phyloP scores from a whole-genome alignment of 768 basidiomycete genomes.

The Pleurotus platypus region DNA sequence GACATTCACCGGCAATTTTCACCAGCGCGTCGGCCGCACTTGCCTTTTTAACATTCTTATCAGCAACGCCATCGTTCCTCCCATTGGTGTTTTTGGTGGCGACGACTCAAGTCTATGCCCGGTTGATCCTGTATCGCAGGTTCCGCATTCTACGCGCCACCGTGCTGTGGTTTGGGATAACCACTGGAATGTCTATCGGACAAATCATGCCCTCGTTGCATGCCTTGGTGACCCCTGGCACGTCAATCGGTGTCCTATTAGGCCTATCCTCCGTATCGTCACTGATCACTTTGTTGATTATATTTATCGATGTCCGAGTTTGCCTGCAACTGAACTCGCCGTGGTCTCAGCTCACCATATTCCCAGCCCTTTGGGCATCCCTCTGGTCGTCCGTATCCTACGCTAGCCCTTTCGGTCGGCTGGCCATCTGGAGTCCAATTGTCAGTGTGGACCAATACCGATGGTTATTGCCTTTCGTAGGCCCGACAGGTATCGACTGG shows the following conservation, averaged over 20 bases:
- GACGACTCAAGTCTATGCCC: neutral
- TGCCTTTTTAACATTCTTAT: constrained; percentile 19
- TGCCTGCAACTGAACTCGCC: constrained; percentile 24
- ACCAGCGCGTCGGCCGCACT: constrained; percentile 18
- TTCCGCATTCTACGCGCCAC: constrained; percentile 16
- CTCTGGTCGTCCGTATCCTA: constrained; percentile 53
- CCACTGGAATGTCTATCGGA: constrained; percentile 37
- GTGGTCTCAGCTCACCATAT: constrained; percentile 50
- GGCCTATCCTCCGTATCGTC: constrained; percentile 42
- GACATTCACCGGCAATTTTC: constrained; percentile 21
- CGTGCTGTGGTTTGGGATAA: constrained; percentile 33
- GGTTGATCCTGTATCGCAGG: constrained; percentile 2
- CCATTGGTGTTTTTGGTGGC: constrained; percentile 24
- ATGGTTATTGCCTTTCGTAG: constrained; percentile 60
- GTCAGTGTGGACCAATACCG: constrained; percentile 49
- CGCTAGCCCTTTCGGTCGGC: constrained; percentile 64
- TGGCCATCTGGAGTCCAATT: constrained; percentile 69
- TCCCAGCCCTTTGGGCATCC: constrained; percentile 69
- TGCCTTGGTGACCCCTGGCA: constrained; percentile 51
- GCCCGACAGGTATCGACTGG: constrained; percentile 69
- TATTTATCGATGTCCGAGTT: constrained; percentile 36
- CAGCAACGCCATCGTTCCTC: constrained; percentile 25
- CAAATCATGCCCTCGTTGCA: constrained; percentile 40
- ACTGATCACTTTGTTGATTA: constrained; percentile 30
- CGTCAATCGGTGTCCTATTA: constrained; percentile 46